A percentile compares a stretch with the other conserved stretches of the same genome.
These are phyloP conservation scores for Cardamine resedifolia DNA, from an alignment of 345 rosid genomes.

Conservation along the genomic window DNA sequence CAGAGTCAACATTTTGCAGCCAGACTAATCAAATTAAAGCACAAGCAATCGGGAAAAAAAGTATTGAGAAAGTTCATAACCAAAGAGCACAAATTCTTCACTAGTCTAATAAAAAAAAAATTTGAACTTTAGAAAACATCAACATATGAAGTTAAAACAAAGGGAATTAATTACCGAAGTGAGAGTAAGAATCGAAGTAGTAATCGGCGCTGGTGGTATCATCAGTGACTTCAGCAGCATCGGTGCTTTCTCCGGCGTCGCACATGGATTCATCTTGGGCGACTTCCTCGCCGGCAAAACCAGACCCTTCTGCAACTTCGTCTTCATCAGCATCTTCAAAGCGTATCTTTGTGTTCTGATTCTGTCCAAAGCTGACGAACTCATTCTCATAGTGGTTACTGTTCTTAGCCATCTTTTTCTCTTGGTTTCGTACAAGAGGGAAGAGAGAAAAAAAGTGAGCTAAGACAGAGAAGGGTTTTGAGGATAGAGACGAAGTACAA, in stretches of 20 bases:
- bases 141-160: constrained; percentile 2
- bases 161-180: constrained; percentile 63
- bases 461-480: constrained; percentile 30
- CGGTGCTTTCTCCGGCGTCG: constrained; percentile 48
- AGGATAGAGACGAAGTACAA: constrained; percentile 21
- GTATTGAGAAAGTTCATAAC: neutral
- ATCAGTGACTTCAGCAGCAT: constrained; percentile 43
- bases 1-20: constrained; percentile 15
- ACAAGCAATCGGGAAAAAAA: neutral
- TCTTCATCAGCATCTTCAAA: constrained; percentile 55
- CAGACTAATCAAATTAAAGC: neutral
- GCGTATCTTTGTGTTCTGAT: constrained; percentile 47
- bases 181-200: constrained; percentile 98
- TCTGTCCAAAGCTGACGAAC: constrained; percentile 23
- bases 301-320: constrained; percentile 41
- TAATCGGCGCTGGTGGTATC: constrained; percentile 94
- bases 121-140: neutral
- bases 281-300: constrained; percentile 38
- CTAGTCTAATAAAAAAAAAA: neutral
- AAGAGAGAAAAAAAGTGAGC: neutral
- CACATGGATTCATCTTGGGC: constrained; percentile 55
- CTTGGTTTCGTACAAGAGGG: neutral
- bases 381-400: constrained; percentile 39
- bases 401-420: constrained; percentile 42
- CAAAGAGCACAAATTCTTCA: neutral